Evolutionary conservation across 805 yeast genomes (phyloP).

Genomic region (Phaffomyces opuntiae): DNA sequence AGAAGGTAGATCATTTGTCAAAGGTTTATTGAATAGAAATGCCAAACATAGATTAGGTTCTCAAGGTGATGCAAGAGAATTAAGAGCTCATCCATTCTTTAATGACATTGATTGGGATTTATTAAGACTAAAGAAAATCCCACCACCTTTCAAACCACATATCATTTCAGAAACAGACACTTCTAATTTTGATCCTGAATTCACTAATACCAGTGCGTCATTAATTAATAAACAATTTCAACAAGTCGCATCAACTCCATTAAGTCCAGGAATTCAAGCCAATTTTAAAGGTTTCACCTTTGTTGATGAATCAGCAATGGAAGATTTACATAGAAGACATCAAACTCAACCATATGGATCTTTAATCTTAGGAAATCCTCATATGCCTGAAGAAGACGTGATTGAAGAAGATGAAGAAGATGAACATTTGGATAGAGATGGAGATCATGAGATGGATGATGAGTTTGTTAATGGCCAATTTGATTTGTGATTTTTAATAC

Average conservation of each 20-base stretch:
- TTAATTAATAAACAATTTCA: slow-evolving; percentile 62
- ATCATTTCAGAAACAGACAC: slow-evolving; percentile 87
- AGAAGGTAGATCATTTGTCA: slow-evolving; percentile 93
- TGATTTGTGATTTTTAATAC: slow-evolving; percentile 44
- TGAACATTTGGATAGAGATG: slow-evolving; percentile 33
- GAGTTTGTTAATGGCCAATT: slow-evolving; percentile 87
- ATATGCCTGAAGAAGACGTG: slow-evolving; percentile 76
- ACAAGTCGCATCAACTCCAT: slow-evolving; percentile 57
- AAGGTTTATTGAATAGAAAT: slow-evolving; percentile 89
- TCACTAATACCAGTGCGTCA: slow-evolving; percentile 86
- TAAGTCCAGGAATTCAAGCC: slow-evolving; percentile 92
- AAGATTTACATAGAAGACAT: slow-evolving; percentile 55
- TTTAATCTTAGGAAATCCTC: slow-evolving; percentile 72
- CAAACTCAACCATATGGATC: slow-evolving; percentile 45
- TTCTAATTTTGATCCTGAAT: slow-evolving; percentile 96
- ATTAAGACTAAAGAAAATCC: slow-evolving; percentile 69
- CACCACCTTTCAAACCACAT: slow-evolving; percentile 97
- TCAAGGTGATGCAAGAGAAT: slow-evolving; percentile 83
- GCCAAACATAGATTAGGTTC: slow-evolving; percentile 95
- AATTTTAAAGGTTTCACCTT: slow-evolving; percentile 95
- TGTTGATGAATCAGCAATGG: slow-evolving; percentile 89
- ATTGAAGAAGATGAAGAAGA: slow-evolving; percentile 65
- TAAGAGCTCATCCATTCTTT: slow-evolving; percentile 88
- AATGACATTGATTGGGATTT: slow-evolving; percentile 86
- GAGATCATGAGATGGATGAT: slow-evolving; percentile 62